Evolutionary conservation across 768 basidiomycete genomes (phyloP).

Genomic region (Arthromyces matolae): DNA sequence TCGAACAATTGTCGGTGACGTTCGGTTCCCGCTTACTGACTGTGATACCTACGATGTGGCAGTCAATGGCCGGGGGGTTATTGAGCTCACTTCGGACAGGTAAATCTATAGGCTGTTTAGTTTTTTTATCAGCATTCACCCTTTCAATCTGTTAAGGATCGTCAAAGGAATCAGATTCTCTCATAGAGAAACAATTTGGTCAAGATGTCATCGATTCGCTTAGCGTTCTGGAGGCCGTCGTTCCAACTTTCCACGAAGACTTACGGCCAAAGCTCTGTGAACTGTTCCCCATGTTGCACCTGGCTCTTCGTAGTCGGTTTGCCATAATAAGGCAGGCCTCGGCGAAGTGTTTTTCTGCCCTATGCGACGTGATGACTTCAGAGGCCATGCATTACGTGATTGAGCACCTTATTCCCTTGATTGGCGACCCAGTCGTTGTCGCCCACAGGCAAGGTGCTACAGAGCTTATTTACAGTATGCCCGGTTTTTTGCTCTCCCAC

Average conservation of each 20-base stretch:
- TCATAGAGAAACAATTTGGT: slow-evolving; percentile 70
- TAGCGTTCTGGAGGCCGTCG: slow-evolving; percentile 81
- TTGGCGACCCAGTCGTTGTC: slow-evolving; percentile 73
- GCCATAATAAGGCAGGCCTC: slow-evolving; percentile 89
- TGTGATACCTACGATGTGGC: slow-evolving; percentile 92
- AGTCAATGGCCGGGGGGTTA: slow-evolving; percentile 81
- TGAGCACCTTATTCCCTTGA: slow-evolving; percentile 72
- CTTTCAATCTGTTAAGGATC: slow-evolving; percentile 36
- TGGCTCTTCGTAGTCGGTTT: slow-evolving; percentile 80
- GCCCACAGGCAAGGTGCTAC: slow-evolving; percentile 85
- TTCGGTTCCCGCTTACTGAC: slow-evolving; percentile 75
- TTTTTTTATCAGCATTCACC: background rate
- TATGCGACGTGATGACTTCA: slow-evolving; percentile 82
- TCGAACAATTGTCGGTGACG: slow-evolving; percentile 68
- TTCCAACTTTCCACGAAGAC: slow-evolving; percentile 66
- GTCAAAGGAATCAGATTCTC: slow-evolving; percentile 52
- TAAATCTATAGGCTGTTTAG: too few species aligned
- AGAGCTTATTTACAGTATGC: slow-evolving; percentile 77
- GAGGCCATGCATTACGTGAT: slow-evolving; percentile 91
- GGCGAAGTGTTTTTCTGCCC: slow-evolving; percentile 80
- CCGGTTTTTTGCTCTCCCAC: background rate
- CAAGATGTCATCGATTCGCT: slow-evolving; percentile 92
- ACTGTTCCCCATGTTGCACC: slow-evolving; percentile 72
- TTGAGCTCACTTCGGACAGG: slow-evolving; percentile 63
- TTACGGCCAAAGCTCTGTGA: slow-evolving; percentile 67